A percentile compares a stretch with the other conserved stretches of the same genome.
These are phyloP conservation scores for Daucus carota DNA, from an alignment of 129 eudicot genomes.

Conservation along the genomic window DH1_v3.0 NC_030387.2:6321501-6322000, in stretches of 20 bases:
- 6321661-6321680: too few relatives aligned
- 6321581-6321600: too few relatives aligned
- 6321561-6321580: background rate
- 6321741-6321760: background rate
- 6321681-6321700: too few relatives aligned
- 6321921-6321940: constrained; percentile 36
- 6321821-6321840: background rate
- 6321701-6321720: too few relatives aligned
- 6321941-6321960: constrained; percentile 45
- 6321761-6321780: background rate
- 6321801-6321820: background rate
- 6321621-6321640: too few relatives aligned
- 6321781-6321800: background rate
- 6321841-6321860: background rate
- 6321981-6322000: constrained; percentile 62
- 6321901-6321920: constrained; percentile 45
- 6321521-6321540: too few relatives aligned
- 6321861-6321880: background rate
- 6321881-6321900: background rate
- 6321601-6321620: too few relatives aligned
- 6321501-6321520: too few relatives aligned
- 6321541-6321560: too few relatives aligned
- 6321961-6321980: constrained; percentile 24
- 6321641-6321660: too few relatives aligned
- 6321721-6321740: background rate